phyloP scores from a whole-genome alignment of 805 yeast species.

The Saccharomyces mikatae region DNA sequence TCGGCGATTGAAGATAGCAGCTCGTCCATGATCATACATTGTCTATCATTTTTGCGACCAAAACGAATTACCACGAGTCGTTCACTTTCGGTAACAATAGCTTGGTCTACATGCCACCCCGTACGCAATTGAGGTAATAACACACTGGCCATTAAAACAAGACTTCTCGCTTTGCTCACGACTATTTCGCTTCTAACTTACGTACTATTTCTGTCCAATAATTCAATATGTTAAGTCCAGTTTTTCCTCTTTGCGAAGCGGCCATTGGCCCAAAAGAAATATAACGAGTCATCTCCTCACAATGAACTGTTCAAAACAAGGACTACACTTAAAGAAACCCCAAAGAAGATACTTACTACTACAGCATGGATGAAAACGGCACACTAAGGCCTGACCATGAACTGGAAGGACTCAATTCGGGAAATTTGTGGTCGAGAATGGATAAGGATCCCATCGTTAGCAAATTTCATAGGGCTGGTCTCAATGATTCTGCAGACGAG shows the following conservation, averaged over 20 bases:
- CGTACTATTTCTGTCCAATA: neutral
- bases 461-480: neutral
- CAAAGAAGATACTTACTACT: neutral
- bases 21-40: constrained; percentile 89
- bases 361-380: neutral
- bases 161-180: neutral
- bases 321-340: neutral
- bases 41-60: constrained; percentile 68
- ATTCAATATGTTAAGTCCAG: neutral
- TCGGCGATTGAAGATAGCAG: constrained; percentile 70
- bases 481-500: constrained; percentile 5
- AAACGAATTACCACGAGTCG: constrained; percentile 81
- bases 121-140: constrained; percentile 72
- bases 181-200: neutral
- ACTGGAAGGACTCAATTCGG: neutral
- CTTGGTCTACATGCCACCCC: constrained; percentile 98
- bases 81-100: constrained; percentile 88
- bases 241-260: neutral
- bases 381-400: neutral
- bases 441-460: neutral
- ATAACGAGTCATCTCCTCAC: neutral
- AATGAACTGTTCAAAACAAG: neutral
- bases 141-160: constrained; percentile 58
- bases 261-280: neutral
- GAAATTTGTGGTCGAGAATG: neutral